Evolutionary conservation across 345 rosid species (phyloP), one percentile per base, ranked within the genome.

Genomic region (Hibiscus trionum): DNA sequence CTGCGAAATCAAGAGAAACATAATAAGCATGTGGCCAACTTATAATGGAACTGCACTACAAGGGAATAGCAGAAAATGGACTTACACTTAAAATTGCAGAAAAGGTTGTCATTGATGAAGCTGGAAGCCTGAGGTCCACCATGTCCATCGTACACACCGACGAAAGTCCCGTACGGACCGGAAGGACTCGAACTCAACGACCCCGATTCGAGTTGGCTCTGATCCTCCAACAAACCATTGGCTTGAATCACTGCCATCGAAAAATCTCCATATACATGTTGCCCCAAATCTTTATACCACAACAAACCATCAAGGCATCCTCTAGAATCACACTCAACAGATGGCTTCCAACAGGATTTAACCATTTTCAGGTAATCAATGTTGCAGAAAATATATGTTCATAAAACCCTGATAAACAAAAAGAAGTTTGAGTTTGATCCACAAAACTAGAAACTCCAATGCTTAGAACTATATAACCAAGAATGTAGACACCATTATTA

Each of bases 141-240:
- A 78, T 90, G 98, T 6, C 98, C 98, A 82, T 93, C 98, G 55
- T 90, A 86, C 1, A 93, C 83, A 3, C 98, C 95, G 44, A 89
- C 72, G 27, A 89, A 89, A 7, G 93, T 89, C 24, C 93, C 97
- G 3, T 68, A 84, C 69, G 90, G 83, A 68, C 86, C 81, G 0
- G 83, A 77, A 66, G 76, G 69, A 6, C 11, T 77, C 64, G 76
- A 82, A 69, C 80, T 77, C 76, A 90, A 66, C 1, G 86, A 84
- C n/a, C 96, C 98, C 72, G 93, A 91, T 83, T 93, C 97, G 37
- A 93, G 79, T 77, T 89, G 98, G 84, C 92, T 86, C 69, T 86
- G 97, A 79, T 93, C 96, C 79, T 93, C 97, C 83, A 89, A 47
- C 35, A 66, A 60, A 76, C 42, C 69, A 47, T 93, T 93, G 76